These are phyloP conservation scores for Globisporangium recalcitrans DNA, from an alignment of 352 stramenopile genomes.

Conservation along the genomic window DNA sequence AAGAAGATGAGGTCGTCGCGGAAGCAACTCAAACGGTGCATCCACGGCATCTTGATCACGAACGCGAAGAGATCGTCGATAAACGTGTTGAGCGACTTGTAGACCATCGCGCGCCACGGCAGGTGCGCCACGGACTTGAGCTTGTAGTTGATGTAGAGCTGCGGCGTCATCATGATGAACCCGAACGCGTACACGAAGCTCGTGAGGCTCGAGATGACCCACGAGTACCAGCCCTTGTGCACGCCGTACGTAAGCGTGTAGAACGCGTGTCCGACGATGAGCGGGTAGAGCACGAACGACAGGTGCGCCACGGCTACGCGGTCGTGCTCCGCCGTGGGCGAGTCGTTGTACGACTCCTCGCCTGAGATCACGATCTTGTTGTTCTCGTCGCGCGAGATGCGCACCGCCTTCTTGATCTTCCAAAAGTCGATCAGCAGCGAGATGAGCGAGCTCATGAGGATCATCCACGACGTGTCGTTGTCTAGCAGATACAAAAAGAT, in stretches of 20 bases:
- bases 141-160: conserved; percentile 99
- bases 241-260: conserved; percentile 92
- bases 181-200: conserved; percentile 98
- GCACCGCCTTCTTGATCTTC: conserved; percentile 93
- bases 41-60: conserved; percentile 97
- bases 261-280: conserved; percentile 91
- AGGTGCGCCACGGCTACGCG: conserved; percentile 79
- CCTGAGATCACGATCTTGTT: conserved; percentile 83
- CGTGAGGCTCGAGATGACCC: conserved; percentile 94
- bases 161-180: conserved; percentile 99
- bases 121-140: conserved; percentile 95
- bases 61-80: conserved; percentile 98
- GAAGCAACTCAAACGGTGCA: conserved; percentile 97
- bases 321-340: conserved; percentile 78
- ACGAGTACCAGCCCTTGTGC: conserved; percentile 97
- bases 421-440: conserved; percentile 87
- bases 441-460: conserved; percentile 85
- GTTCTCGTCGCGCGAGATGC: conserved; percentile 69
- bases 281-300: conserved; percentile 79
- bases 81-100: conserved; percentile 98
- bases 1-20: conserved; percentile 99
- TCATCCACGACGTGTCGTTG: conserved; percentile 95
- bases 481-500: conserved; percentile 98
- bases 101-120: conserved; percentile 96
- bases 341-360: conserved; percentile 78